Conservation (phyloP, 2,329 filamentous ascomycete species). For the Penicillium sp. region DNA sequence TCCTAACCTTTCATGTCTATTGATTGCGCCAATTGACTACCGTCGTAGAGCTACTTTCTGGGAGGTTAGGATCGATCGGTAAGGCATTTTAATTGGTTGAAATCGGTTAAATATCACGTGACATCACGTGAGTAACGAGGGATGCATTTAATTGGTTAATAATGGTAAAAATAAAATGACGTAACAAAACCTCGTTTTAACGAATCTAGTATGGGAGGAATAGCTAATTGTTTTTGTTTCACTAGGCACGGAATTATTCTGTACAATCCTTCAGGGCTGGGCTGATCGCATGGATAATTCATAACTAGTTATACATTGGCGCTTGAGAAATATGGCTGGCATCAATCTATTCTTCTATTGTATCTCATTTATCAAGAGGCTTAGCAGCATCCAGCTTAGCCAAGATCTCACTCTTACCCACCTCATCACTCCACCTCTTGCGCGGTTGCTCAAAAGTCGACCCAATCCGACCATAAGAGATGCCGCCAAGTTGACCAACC, state of each 20-base stretch:
- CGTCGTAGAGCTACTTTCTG: too few species aligned
- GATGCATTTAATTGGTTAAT: too few species aligned
- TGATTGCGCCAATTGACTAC: too few species aligned
- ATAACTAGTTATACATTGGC: background rate
- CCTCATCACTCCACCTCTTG: slow-evolving; percentile 36
- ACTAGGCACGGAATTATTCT: background rate
- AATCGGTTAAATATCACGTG: too few species aligned
- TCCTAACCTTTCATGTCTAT: too few species aligned
- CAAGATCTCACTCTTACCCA: slow-evolving; percentile 20
- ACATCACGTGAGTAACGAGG: too few species aligned
- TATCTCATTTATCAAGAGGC: background rate
- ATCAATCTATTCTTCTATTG: background rate
- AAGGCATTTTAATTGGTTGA: too few species aligned
- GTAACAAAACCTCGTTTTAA: too few species aligned
- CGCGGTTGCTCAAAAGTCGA: slow-evolving; percentile 67
- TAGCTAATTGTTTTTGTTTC: background rate
- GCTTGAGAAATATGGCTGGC: background rate
- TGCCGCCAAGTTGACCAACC: slow-evolving; percentile 76
- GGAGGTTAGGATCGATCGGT: too few species aligned
- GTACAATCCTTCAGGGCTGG: background rate
- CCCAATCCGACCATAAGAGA: slow-evolving; percentile 70
- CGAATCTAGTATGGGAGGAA: too few species aligned
- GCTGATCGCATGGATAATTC: too few species aligned
- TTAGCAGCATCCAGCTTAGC: slow-evolving; percentile 15
- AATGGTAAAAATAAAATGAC: too few species aligned